Base-by-base conservation (phyloP, 306 rosid species). In the Medicago lupulina region DNA sequence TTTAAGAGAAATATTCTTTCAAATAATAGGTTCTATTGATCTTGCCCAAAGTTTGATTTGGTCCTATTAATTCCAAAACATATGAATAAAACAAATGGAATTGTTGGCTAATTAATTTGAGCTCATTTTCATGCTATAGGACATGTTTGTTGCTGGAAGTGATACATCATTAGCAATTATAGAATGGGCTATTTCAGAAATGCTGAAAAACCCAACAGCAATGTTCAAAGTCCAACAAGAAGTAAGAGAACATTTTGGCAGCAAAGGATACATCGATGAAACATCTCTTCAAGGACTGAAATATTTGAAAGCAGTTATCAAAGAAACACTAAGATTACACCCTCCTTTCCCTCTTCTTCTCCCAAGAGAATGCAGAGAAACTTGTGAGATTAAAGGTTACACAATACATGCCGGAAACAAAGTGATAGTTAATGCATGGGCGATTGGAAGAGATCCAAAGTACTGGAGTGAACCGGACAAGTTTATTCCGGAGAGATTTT, bases 101-200 rank as follows among this genome's bases (percentile, higher is more conserved):
- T 28, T 28, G 31, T 28, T 28, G 31, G 7, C 19, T 49, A 49
- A 47, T 25, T 68, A 47, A 46, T 47, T 47, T 47, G 7, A 44
- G 3, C n/a, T 72, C 40, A 57, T 41, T 53, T 8, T 3, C 12
- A 34, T 58, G 36, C 2, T 73, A 8, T 70, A 81, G 88, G 88
- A 85, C 39, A 40, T 82, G 19, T 85, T 75, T 43, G 62, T n/a
- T 50, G 88, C 74, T 14, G 88, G 83, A 39, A 63, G 81, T 66
- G 86, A 85, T 19, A 71, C 81, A 38, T 23, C 88, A 74, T 18
- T 83, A 4, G 73, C 80, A 58, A 12, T 75, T 0, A 58, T 85
- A 57, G 83, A 81, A 25, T 85, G 85, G 85, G 67, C 77, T 8
- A n/a, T 80, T 81, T 64, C 83, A 36, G 85, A 84, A 39, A 50